These are phyloP conservation scores for Tritrichomonas foetus DNA, from an alignment of 208 protist genomes.

Conservation along the genomic window DNA sequence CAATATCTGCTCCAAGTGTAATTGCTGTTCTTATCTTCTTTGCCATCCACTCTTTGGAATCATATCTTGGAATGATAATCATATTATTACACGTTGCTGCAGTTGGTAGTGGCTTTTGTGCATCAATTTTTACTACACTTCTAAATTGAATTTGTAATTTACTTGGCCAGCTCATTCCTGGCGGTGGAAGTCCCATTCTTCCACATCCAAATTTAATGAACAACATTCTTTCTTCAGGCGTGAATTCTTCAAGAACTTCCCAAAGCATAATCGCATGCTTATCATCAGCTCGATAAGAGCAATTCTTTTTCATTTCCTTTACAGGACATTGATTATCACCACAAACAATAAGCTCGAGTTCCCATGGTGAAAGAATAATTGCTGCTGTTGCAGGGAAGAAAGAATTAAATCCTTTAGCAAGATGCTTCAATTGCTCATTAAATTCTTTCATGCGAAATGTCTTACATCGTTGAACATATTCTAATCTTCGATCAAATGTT, in stretches of 20 bases:
- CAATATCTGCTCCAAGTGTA: slow-evolving; percentile 10
- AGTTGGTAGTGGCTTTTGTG: not conserved
- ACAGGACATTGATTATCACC: not conserved
- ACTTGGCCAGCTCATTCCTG: not conserved
- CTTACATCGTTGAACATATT: not conserved
- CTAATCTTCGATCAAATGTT: not conserved
- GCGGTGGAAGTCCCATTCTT: slow-evolving; percentile 30
- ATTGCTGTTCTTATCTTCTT: slow-evolving; percentile 38
- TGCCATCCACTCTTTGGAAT: not conserved
- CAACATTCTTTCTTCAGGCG: slow-evolving; percentile 30
- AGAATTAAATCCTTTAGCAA: not conserved
- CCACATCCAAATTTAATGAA: slow-evolving; percentile 14
- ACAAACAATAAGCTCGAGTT: not conserved
- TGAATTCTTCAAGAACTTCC: not conserved
- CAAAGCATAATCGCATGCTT: not conserved
- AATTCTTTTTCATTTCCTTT: slow-evolving; percentile 28
- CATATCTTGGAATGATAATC: not conserved
- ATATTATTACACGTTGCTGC: not conserved
- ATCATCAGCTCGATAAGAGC: not conserved
- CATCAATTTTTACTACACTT: not conserved
- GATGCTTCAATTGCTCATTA: not conserved
- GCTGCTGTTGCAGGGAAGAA: not conserved
- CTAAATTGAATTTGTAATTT: not conserved
- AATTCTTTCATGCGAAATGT: slow-evolving; percentile 14
- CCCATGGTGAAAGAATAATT: not conserved